These are phyloP conservation scores for Leccinellum rugosiceps DNA, from an alignment of 768 basidiomycete genomes.

Conservation along the genomic window DNA sequence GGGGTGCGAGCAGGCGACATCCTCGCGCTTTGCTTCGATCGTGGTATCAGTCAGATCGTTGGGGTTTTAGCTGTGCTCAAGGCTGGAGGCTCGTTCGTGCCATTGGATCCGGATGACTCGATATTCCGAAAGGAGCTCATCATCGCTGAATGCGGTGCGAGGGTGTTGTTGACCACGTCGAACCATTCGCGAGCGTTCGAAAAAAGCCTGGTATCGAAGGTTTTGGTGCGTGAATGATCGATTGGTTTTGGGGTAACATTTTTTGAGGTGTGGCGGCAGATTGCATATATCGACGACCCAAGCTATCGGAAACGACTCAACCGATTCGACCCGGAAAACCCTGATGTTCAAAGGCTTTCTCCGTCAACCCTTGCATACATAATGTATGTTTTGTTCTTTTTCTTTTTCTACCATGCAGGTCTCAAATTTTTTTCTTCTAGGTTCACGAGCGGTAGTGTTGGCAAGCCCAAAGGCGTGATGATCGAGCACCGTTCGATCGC, in stretches of 20 bases:
- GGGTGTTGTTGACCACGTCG: slow-evolving; percentile 26
- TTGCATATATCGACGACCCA: slow-evolving; percentile 29
- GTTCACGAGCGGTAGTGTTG: slow-evolving; percentile 25
- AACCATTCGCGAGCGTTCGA: slow-evolving; percentile 22
- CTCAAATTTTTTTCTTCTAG: slow-evolving; percentile 1
- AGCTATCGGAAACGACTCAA: slow-evolving; percentile 24
- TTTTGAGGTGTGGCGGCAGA: slow-evolving; percentile 8
- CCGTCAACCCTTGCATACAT: slow-evolving; percentile 25
- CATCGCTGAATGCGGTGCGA: slow-evolving; percentile 25
- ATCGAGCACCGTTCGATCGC: slow-evolving; percentile 20
- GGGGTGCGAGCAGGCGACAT: slow-evolving; percentile 26
- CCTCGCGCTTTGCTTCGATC: slow-evolving; percentile 29
- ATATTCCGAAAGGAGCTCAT: slow-evolving; percentile 28
- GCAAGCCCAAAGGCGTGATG: slow-evolving; percentile 25
- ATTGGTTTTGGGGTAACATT: not conserved
- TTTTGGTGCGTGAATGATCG: slow-evolving; percentile 13
- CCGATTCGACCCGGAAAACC: slow-evolving; percentile 15
- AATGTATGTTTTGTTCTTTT: slow-evolving; percentile 17
- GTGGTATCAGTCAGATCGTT: slow-evolving; percentile 28
- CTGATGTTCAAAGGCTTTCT: slow-evolving; percentile 17
- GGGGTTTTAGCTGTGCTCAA: slow-evolving; percentile 32
- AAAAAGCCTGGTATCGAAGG: slow-evolving; percentile 21
- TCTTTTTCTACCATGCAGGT: not conserved
- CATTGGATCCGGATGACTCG: slow-evolving; percentile 30
- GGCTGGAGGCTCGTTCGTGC: slow-evolving; percentile 27